Evolutionary conservation across 2,329 filamentous ascomycete species (phyloP).

Genomic region (Colletotrichum sp.): DNA sequence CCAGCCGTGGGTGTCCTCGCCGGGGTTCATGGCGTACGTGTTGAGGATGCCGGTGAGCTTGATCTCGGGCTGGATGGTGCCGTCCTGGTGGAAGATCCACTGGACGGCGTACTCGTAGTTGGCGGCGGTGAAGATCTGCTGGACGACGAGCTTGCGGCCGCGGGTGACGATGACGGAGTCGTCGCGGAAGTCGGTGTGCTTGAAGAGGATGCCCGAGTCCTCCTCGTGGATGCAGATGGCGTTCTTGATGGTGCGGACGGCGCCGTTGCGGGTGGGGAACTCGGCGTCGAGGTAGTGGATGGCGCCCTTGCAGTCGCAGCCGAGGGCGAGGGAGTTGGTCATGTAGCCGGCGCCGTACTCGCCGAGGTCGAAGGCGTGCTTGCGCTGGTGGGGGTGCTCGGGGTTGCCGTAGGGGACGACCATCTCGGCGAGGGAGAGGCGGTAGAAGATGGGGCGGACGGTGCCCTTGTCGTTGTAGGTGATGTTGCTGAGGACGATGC

Average conservation of each 20-base stretch:
- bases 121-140: conserved; percentile 92
- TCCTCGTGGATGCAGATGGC: conserved; percentile 96
- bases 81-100: conserved; percentile 93
- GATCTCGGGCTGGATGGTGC: conserved; percentile 89
- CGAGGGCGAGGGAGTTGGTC: conserved; percentile 77
- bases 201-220: conserved; percentile 90
- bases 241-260: conserved; percentile 85
- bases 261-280: conserved; percentile 79
- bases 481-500: conserved; percentile 89
- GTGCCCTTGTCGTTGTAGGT: conserved; percentile 85
- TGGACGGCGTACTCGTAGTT: conserved; percentile 86
- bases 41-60: conserved; percentile 92
- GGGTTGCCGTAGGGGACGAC: conserved; percentile 89
- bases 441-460: conserved; percentile 82
- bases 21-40: conserved; percentile 82
- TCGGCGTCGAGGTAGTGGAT: conserved; percentile 92
- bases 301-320: conserved; percentile 86
- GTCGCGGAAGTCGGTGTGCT: conserved; percentile 93
- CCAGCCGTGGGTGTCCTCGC: conserved; percentile 85
- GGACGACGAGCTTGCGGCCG: conserved; percentile 83
- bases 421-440: conserved; percentile 91
- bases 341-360: conserved; percentile 85
- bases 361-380: conserved; percentile 79
- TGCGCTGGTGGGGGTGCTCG: conserved; percentile 79
- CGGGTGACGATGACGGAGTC: conserved; percentile 86